Percentiles rank a stretch among this genome's conserved stretches.
Conservation (phyloP, 371 early-diverging fungal species). For the Mucor indicus region DNA sequence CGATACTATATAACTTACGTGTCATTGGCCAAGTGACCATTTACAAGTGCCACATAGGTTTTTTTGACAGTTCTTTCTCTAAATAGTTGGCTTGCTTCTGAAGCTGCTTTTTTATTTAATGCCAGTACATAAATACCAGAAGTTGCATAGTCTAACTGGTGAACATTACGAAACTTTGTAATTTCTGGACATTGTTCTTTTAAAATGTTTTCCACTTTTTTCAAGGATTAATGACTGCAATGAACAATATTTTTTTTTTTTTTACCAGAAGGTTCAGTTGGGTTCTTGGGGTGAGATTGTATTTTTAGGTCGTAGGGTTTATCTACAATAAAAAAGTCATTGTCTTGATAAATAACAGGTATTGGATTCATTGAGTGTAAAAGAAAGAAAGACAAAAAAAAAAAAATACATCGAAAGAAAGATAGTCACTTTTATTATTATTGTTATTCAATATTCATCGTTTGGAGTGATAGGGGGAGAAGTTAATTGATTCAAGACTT, state of each 20-base stretch:
- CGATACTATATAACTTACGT: conserved; percentile 10
- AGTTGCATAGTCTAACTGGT: conserved; percentile 43
- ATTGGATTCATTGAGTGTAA: not conserved
- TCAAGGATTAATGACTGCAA: not conserved
- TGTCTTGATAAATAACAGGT: conserved; percentile 16
- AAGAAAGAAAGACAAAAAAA: not conserved
- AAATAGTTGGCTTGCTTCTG: conserved; percentile 31
- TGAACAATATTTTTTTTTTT: too few species aligned
- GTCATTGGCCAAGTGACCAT: conserved; percentile 33
- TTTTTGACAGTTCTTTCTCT: conserved; percentile 35
- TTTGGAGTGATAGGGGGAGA: too few species aligned
- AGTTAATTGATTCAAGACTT: too few species aligned
- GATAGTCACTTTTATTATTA: too few species aligned
- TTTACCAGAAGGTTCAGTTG: conserved; percentile 17
- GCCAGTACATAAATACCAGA: conserved; percentile 41
- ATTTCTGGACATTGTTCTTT: conserved; percentile 21
- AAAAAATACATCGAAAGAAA: too few species aligned
- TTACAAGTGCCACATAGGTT: conserved; percentile 44
- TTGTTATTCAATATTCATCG: too few species aligned
- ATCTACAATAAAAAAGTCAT: conserved; percentile 21
- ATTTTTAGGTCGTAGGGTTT: conserved; percentile 31
- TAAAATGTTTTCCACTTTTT: conserved; percentile 18
- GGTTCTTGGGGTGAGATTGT: conserved; percentile 15
- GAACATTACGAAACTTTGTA: conserved; percentile 32
- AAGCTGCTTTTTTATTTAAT: conserved; percentile 33